phyloP scores from a whole-genome alignment of 2,329 filamentous ascomycete genomes.

The Tolypocladium ovalisporum region DNA sequence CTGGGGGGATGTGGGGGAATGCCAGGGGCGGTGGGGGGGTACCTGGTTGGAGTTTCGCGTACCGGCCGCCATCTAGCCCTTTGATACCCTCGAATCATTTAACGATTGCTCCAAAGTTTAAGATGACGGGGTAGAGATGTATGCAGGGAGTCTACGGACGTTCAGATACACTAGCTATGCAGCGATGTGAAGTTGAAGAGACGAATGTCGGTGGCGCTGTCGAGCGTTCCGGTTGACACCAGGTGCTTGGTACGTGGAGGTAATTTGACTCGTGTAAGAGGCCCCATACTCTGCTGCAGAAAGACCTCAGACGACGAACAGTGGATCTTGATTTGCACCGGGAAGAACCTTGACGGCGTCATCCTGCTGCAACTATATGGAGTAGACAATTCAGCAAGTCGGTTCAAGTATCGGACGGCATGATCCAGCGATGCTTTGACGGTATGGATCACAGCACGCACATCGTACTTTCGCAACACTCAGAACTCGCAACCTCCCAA shows the following conservation, averaged over 20 bases:
- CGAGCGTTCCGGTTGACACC: not conserved
- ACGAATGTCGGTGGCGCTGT: not conserved
- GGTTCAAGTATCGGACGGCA: too few relatives aligned
- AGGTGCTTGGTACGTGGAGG: too few relatives aligned
- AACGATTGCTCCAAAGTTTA: not conserved
- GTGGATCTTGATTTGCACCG: not conserved
- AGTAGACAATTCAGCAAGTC: not conserved
- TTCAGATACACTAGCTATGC: not conserved
- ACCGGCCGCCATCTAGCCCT: not conserved
- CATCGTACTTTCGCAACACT: too few relatives aligned
- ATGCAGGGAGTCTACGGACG: not conserved
- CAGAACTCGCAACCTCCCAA: too few relatives aligned
- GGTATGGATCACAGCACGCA: too few relatives aligned
- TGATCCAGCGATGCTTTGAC: too few relatives aligned
- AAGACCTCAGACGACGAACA: not conserved
- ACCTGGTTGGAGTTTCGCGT: not conserved
- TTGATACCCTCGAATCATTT: not conserved
- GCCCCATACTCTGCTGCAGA: not conserved
- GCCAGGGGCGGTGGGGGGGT: not conserved
- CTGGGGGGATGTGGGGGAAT: not conserved
- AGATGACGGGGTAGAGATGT: not conserved
- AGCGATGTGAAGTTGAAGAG: not conserved
- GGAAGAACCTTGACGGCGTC: not conserved
- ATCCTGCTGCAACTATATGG: not conserved
- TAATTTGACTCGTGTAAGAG: not conserved